These are phyloP conservation scores for Aspergillus carlsbadensis DNA, from an alignment of 495 filamentous ascomycete genomes.

Conservation along the genomic window DNA sequence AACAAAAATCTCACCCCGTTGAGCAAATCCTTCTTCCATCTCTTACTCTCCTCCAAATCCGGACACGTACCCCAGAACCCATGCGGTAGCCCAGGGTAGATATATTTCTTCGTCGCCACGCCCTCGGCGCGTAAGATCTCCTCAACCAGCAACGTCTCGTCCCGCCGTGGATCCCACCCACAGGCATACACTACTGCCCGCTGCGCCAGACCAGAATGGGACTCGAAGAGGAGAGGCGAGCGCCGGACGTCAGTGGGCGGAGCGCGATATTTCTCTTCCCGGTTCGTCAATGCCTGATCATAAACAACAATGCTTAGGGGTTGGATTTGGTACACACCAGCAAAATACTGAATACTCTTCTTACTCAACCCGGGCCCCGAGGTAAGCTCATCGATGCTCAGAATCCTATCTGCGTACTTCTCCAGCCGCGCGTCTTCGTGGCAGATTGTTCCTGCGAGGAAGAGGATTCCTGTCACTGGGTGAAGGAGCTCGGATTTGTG, in stretches of 20 bases:
- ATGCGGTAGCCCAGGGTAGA: slow-evolving; percentile 47
- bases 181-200: slow-evolving; percentile 36
- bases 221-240: slow-evolving; percentile 16
- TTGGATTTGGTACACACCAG: not conserved
- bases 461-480: slow-evolving; percentile 14
- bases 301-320: not conserved
- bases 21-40: slow-evolving; percentile 13
- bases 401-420: slow-evolving; percentile 12
- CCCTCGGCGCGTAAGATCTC: slow-evolving; percentile 34
- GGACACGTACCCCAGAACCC: slow-evolving; percentile 36
- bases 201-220: slow-evolving; percentile 13
- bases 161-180: slow-evolving; percentile 39
- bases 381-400: slow-evolving; percentile 19
- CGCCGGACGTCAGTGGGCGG: slow-evolving; percentile 16
- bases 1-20: slow-evolving; percentile 7
- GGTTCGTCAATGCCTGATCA: not conserved
- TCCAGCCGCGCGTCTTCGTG: slow-evolving; percentile 15
- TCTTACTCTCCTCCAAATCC: slow-evolving; percentile 12
- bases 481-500: not conserved
- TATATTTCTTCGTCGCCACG: slow-evolving; percentile 31
- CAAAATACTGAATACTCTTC: slow-evolving; percentile 17
- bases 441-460: slow-evolving; percentile 19
- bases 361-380: slow-evolving; percentile 10
- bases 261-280: slow-evolving; percentile 16
- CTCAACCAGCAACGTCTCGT: slow-evolving; percentile 44